Evolutionary conservation across 129 eudicot species (phyloP).

Genomic region (Gnaphalium uliginosum): DNA sequence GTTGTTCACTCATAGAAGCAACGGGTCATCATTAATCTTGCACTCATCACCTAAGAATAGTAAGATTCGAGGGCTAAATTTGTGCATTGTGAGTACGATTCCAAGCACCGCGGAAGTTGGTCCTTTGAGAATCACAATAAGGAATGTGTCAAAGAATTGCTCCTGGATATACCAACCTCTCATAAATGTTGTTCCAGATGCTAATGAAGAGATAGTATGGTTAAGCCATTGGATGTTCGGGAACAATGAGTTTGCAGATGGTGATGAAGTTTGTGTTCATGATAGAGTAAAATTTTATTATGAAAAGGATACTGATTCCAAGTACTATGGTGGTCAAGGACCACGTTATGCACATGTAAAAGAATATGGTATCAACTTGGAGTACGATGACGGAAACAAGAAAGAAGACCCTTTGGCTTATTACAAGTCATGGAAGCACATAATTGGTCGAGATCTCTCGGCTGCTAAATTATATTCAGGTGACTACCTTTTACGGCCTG

Average conservation of each 20-base stretch:
- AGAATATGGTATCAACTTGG: not conserved
- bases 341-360: not conserved
- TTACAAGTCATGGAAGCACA: constrained; percentile 8
- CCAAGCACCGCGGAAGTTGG: not conserved
- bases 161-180: not conserved
- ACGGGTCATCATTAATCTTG: not conserved
- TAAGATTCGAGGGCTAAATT: constrained; percentile 18
- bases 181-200: not conserved
- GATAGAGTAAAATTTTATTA: not conserved
- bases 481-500: not conserved
- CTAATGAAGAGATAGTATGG: not conserved
- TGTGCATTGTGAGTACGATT: not conserved
- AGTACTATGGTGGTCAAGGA: not conserved
- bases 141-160: not conserved
- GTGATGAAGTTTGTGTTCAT: not conserved
- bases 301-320: not conserved
- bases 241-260: constrained; percentile 16
- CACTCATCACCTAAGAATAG: not conserved
- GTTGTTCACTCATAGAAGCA: constrained; percentile 1
- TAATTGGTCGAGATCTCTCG: not conserved
- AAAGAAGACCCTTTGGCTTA: not conserved
- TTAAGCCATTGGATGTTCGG: constrained; percentile 5
- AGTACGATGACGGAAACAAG: not conserved
- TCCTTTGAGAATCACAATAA: not conserved
- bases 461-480: not conserved